phyloP scores from a whole-genome alignment of 441 rosid species.

The Biscutella auriculata region DNA sequence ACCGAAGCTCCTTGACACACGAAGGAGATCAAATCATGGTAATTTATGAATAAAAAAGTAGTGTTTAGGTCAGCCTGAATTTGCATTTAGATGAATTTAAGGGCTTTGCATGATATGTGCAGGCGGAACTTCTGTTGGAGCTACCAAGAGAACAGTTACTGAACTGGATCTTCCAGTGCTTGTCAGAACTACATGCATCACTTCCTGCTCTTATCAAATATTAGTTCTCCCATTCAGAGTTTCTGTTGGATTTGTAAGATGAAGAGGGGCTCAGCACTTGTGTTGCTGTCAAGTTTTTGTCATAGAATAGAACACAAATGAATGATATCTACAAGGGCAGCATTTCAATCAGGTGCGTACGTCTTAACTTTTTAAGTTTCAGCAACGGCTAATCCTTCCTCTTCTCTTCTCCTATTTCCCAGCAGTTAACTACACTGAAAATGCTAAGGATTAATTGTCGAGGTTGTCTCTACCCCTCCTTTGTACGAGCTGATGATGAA shows the following conservation, averaged over 20 bases:
- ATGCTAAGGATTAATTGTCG: neutral
- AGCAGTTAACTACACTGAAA: conserved; percentile 2
- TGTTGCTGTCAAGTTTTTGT: conserved; percentile 3
- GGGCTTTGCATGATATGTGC: conserved; percentile 16
- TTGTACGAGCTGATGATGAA: neutral
- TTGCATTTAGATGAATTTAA: neutral
- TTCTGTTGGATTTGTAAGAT: conserved; percentile 2
- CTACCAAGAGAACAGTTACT: conserved; percentile 83
- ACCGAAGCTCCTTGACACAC: conserved; percentile 51
- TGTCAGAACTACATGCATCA: conserved; percentile 74
- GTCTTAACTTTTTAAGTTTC: neutral
- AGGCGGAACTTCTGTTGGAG: conserved; percentile 96
- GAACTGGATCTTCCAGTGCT: conserved; percentile 86
- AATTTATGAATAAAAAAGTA: conserved; percentile 10
- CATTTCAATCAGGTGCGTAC: conserved; percentile 8
- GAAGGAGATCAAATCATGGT: conserved; percentile 78
- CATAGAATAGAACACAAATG: neutral
- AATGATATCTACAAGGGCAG: neutral
- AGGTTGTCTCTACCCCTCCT: neutral
- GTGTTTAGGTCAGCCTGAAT: too few species aligned
- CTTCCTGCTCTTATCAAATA: conserved; percentile 80
- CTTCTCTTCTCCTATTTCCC: conserved; percentile 3
- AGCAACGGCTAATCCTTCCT: neutral
- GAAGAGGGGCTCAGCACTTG: conserved; percentile 10
- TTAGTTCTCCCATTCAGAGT: conserved; percentile 16